A percentile compares a stretch with the other conserved stretches of the same genome.
Conservation (phyloP, 78 protist species). For the Dictyostelium firmibasis region DNA sequence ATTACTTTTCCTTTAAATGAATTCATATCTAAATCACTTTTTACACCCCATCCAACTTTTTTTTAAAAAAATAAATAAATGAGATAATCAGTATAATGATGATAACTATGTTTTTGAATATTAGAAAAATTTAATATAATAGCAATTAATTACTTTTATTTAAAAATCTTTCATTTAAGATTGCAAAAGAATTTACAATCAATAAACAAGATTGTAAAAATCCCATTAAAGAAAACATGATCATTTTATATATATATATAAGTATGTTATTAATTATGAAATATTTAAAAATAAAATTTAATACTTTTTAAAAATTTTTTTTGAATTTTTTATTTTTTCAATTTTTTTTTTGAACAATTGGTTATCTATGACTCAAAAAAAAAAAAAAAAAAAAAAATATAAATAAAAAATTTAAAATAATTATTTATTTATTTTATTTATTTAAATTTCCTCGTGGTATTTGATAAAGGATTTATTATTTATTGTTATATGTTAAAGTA, state of each 20-base stretch:
- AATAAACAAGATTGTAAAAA: slow-evolving; percentile 31
- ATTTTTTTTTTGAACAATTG: too few relatives aligned
- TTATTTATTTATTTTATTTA: too few relatives aligned
- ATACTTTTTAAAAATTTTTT: too few relatives aligned
- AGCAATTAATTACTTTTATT: slow-evolving; percentile 24
- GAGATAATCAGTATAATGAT: background rate
- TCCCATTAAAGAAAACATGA: slow-evolving; percentile 33
- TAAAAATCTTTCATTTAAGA: slow-evolving; percentile 74
- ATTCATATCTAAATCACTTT: slow-evolving; percentile 36
- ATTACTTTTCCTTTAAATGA: slow-evolving; percentile 51
- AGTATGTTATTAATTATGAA: too few relatives aligned
- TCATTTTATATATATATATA: background rate
- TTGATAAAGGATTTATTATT: background rate
- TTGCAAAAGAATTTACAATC: slow-evolving; percentile 52
- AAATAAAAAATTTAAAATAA: too few relatives aligned
- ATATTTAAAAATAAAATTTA: too few relatives aligned
- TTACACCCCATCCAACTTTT: slow-evolving; percentile 64
- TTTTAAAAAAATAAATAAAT: background rate
- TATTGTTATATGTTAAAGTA: background rate
- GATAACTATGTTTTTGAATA: background rate
- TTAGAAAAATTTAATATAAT: background rate
- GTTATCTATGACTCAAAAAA: too few relatives aligned
- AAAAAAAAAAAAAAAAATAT: too few relatives aligned
- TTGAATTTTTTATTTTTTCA: too few relatives aligned
- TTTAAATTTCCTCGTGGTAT: background rate